Evolutionary conservation across 2,329 filamentous ascomycete species (phyloP), one percentile per base, ranked within the genome.

Genomic region (Zalaria sp.): DNA sequence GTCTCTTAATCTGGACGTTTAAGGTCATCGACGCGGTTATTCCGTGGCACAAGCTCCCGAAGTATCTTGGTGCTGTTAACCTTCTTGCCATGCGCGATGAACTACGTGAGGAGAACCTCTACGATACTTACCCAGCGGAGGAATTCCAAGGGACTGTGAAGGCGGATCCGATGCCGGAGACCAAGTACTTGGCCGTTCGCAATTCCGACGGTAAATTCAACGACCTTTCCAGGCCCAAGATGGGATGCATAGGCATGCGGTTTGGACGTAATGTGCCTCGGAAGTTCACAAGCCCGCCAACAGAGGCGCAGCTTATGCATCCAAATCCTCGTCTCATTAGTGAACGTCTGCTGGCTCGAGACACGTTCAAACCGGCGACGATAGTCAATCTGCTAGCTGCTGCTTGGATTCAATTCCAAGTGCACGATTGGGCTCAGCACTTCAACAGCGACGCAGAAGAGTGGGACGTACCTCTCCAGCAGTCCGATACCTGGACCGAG

Each of bases 401-500:
- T 9, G 66, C 66, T 1, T 69, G 66, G 65, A 68, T 69, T n/a
- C 66, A 70, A 46, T 68, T 69, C 40, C 64, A 68, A 42, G 60
- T 60, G 0, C 65, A 68, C 42, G 64, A 66, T 43, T 67, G 63
- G 63, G 37, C 38, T 7, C 29, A 55, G 34, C 55, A 60, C 45
- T 25, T 25, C 32, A 41, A 41, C 34, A 58, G 53, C 37, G 44
- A 38, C 35, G 59, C 36, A 5, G 52, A 60, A 34, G 53, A 46
- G 25, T 56, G 55, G 41, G 46, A 58, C 7, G 49, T 66, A n/a
- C 56, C 58, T 2, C 48, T 65, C 4, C 56, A 59, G 1, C 36
- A 49, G 2, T 57, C 54, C 25, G 58, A 66, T 44, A 49, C 44
- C 1, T 66, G 63, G 63, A 32, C 29, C 2, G 39, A 51, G 2